These are phyloP conservation scores for Grosmannia penicillata DNA, from an alignment of 2,329 filamentous ascomycete species.

Conservation along the genomic window DNA sequence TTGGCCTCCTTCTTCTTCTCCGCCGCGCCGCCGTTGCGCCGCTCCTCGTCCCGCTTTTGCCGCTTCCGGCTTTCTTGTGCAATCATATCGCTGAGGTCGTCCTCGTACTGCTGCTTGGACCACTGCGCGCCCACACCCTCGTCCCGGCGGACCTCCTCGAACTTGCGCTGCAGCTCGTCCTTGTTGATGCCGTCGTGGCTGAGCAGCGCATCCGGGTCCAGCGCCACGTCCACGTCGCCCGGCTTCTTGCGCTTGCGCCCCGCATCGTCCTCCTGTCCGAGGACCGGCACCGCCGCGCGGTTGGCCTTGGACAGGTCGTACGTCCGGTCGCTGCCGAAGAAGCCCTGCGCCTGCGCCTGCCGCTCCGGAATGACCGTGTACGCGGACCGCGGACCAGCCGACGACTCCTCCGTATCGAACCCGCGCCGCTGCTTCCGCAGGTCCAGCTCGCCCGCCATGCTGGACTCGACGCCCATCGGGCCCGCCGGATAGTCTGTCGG, in stretches of 20 bases:
- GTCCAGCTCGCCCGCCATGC: conserved; percentile 74
- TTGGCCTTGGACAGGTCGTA: conserved; percentile 59
- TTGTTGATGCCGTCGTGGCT: conserved; percentile 66
- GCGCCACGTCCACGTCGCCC: conserved; percentile 83
- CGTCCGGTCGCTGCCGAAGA: conserved; percentile 88
- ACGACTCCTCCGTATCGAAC: conserved; percentile 72
- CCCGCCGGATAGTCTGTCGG: conserved; percentile 62
- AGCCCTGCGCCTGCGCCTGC: conserved; percentile 71
- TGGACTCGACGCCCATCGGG: conserved; percentile 54
- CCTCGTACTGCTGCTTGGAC: conserved; percentile 46
- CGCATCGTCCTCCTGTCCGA: conserved; percentile 65
- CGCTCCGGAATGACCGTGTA: conserved; percentile 86
- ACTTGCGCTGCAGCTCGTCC: conserved; percentile 66
- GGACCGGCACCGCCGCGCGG: conserved; percentile 27
- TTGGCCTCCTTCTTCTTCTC: conserved; percentile 45
- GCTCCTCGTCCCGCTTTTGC: conserved; percentile 75
- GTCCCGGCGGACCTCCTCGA: conserved; percentile 55
- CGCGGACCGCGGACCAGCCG: conserved; percentile 56
- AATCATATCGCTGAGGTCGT: conserved; percentile 93
- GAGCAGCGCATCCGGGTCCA: conserved; percentile 71
- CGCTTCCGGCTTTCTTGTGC: conserved; percentile 83
- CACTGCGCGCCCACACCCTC: conserved; percentile 55
- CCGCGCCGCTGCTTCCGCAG: conserved; percentile 76
- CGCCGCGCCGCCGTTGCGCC: conserved; percentile 24
- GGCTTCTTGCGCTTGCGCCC: conserved; percentile 83